These are phyloP conservation scores for Rugosomyces carneus DNA, from an alignment of 1,284 basidiomycete genomes.

Conservation along the genomic window DNA sequence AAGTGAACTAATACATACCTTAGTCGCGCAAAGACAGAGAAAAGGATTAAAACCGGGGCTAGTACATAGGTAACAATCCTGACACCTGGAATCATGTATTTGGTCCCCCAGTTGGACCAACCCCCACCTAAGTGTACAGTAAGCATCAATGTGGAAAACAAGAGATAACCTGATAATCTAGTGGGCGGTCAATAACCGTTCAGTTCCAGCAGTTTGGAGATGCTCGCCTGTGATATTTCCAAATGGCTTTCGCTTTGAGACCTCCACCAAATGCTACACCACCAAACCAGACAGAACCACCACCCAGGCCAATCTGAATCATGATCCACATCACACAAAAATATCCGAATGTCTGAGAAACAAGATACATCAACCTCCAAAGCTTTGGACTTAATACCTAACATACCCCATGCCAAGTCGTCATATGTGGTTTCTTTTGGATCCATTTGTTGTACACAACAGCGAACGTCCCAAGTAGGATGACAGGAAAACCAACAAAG, in stretches of 20 bases:
- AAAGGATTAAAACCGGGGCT: constrained; percentile 40
- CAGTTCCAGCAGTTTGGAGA: background rate
- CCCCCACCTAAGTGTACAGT: constrained; percentile 59
- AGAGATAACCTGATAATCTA: constrained; percentile 60
- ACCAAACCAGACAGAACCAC: constrained; percentile 62
- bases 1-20: constrained; percentile 31
- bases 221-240: constrained; percentile 69
- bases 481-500: constrained; percentile 44
- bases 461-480: constrained; percentile 47
- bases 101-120: constrained; percentile 51
- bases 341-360: constrained; percentile 48
- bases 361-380: constrained; percentile 2
- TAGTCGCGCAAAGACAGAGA: constrained; percentile 35
- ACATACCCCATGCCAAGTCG: constrained; percentile 64
- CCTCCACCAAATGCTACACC: constrained; percentile 62
- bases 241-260: constrained; percentile 57
- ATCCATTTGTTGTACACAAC: constrained; percentile 51
- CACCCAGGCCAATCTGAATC: constrained; percentile 51
- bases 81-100: constrained; percentile 31
- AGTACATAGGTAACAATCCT: constrained; percentile 48
- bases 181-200: background rate
- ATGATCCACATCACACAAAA: constrained; percentile 48
- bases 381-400: background rate
- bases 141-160: constrained; percentile 49
- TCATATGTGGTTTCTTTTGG: constrained; percentile 45